Conservation (phyloP, 495 filamentous ascomycete species). For the Podospora tetraspora region DNA sequence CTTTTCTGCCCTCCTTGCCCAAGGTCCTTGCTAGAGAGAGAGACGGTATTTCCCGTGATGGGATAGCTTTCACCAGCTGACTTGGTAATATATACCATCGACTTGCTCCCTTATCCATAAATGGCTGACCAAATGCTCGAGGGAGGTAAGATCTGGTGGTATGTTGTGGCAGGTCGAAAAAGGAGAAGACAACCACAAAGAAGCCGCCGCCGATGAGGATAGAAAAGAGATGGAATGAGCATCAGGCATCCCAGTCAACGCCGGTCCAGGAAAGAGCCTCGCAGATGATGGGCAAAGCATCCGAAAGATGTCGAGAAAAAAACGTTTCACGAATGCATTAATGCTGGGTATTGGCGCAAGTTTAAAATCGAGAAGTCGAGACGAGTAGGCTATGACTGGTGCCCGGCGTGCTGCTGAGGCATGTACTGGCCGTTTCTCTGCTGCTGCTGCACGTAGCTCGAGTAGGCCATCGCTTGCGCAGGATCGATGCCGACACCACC, state of each 20-base stretch:
- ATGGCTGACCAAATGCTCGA: not conserved
- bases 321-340: conserved; percentile 47
- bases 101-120: not conserved
- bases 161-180: conserved; percentile 14
- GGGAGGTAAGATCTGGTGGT: not conserved
- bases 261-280: conserved; percentile 25
- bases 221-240: conserved; percentile 26
- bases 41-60: not conserved
- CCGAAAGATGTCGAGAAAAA: conserved; percentile 28
- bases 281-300: conserved; percentile 18
- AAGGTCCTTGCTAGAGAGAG: not conserved
- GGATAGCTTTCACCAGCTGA: not conserved
- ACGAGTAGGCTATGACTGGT: conserved; percentile 41
- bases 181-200: conserved; percentile 1
- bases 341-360: conserved; percentile 47
- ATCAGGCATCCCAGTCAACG: conserved; percentile 28
- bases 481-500: conserved; percentile 51
- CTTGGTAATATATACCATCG: not conserved
- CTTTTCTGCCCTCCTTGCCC: not conserved
- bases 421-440: conserved; percentile 47
- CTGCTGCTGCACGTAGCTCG: conserved; percentile 54
- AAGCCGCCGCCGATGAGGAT: conserved; percentile 13
- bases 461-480: conserved; percentile 55
- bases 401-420: conserved; percentile 51
- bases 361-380: conserved; percentile 27